Percentiles rank a stretch among this genome's conserved stretches.
phyloP scores from a whole-genome alignment of 805 yeast genomes.

The Schizosaccharomyces japonicus region DNA sequence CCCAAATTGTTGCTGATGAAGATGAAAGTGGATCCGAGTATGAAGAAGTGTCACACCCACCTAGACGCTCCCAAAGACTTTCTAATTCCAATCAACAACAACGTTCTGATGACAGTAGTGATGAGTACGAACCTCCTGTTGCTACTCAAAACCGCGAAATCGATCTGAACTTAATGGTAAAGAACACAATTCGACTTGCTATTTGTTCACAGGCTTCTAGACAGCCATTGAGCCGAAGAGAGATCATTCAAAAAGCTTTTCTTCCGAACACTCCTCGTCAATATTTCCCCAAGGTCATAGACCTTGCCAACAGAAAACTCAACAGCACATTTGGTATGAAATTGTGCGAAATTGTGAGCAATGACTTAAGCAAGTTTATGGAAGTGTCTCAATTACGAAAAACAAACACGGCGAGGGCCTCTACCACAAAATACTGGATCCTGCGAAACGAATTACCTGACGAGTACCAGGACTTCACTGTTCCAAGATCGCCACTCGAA shows the following conservation, averaged over 20 bases:
- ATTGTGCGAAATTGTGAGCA: background rate
- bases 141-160: no score
- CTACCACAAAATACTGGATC: background rate
- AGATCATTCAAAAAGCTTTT: background rate
- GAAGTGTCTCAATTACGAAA: background rate
- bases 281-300: background rate
- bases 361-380: background rate
- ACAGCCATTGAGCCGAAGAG: background rate
- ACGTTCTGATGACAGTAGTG: no score
- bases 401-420: background rate
- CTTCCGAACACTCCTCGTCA: background rate
- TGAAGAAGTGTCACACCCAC: no score
- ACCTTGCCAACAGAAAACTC: background rate
- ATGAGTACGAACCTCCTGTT: no score
- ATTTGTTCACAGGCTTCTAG: background rate
- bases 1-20: constrained; percentile 1
- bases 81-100: no score
- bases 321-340: background rate
- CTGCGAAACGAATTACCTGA: background rate
- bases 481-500: background rate
- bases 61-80: no score
- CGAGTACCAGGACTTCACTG: background rate
- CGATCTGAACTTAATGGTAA: no score
- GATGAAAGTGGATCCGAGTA: background rate
- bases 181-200: background rate